A percentile compares a stretch with the other conserved stretches of the same genome.
phyloP scores from a whole-genome alignment of 495 filamentous ascomycete species.

The Letharia lupina region DNA sequence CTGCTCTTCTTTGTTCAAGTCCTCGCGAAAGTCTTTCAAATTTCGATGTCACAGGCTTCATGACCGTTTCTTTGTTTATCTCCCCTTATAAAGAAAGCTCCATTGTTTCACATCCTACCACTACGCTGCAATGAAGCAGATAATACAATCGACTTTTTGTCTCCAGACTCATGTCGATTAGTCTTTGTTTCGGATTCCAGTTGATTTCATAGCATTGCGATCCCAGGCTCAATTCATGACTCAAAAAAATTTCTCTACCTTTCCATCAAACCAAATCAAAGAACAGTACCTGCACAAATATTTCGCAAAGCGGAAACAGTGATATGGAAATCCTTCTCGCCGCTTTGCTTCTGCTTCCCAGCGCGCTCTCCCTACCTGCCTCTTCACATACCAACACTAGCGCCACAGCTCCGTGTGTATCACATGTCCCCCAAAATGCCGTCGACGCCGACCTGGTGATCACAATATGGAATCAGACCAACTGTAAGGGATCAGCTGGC shows the following conservation, averaged over 20 bases:
- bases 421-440: not conserved
- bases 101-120: not conserved
- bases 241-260: not conserved
- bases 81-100: not conserved
- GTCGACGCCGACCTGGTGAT: not conserved
- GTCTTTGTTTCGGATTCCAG: not conserved
- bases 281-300: not conserved
- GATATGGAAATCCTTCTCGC: not conserved
- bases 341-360: not conserved
- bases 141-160: not conserved
- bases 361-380: not conserved
- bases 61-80: not conserved
- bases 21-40: not conserved
- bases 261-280: not conserved
- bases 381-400: slow-evolving; percentile 1
- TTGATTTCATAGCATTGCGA: not conserved
- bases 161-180: not conserved
- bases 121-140: not conserved
- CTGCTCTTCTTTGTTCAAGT: not conserved
- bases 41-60: not conserved
- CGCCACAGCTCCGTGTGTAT: not conserved
- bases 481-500: not conserved
- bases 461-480: not conserved
- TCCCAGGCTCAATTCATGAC: too few relatives aligned
- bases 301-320: not conserved